Evolutionary conservation across 2,329 filamentous ascomycete genomes (phyloP).

Genomic region (Chlorencoelia australis): DNA sequence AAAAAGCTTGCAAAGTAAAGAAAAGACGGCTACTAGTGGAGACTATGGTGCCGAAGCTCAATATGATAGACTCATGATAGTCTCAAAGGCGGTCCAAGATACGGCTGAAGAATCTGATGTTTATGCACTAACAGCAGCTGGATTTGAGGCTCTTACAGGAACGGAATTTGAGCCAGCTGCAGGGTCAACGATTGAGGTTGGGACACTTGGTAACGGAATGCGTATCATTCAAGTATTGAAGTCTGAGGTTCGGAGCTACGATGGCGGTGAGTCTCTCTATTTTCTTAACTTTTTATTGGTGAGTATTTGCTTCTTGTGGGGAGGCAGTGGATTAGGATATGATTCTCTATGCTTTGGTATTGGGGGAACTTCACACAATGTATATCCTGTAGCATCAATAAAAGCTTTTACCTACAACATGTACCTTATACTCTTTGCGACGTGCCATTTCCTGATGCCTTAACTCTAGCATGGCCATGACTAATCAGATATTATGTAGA

Average conservation of each 20-base stretch:
- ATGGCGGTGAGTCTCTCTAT: conserved; percentile 56
- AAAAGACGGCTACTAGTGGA: conserved; percentile 36
- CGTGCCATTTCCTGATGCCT: conserved; percentile 8
- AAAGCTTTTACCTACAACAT: conserved; percentile 26
- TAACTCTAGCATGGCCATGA: no score
- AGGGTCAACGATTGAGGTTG: conserved; percentile 77
- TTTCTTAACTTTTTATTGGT: conserved; percentile 17
- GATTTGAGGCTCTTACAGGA: conserved; percentile 64
- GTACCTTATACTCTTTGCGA: conserved; percentile 18
- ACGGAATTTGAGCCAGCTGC: conserved; percentile 89
- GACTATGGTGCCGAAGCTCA: conserved; percentile 50
- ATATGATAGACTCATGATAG: conserved; percentile 73
- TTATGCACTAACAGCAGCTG: conserved; percentile 62
- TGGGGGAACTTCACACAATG: conserved; percentile 3
- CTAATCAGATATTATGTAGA: conserved; percentile 38
- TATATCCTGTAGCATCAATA: conserved; percentile 33
- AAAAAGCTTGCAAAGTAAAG: conserved; percentile 41
- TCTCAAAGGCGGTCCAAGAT: conserved; percentile 54
- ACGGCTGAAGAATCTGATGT: conserved; percentile 71
- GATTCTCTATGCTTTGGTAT: no score
- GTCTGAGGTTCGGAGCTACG: conserved; percentile 82
- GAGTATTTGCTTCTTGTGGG: no score
- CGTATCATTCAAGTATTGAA: conserved; percentile 81
- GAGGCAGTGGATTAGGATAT: no score
- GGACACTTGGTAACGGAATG: conserved; percentile 68